Evolutionary conservation across 495 filamentous ascomycete species (phyloP).

Genomic region (Polyplosphaeria fusca): DNA sequence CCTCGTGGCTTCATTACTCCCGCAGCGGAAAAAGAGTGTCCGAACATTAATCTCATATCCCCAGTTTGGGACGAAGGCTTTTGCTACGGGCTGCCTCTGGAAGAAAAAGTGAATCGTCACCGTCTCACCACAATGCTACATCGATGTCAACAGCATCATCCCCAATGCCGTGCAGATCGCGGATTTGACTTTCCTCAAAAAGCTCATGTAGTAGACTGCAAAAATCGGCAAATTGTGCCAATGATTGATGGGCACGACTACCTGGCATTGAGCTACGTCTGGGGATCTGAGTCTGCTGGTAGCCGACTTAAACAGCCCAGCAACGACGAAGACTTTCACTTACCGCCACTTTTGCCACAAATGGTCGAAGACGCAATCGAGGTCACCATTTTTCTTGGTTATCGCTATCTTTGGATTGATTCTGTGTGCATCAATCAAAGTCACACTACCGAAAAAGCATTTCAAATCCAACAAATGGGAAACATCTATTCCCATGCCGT

Average conservation of each 20-base stretch:
- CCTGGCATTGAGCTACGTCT: background rate
- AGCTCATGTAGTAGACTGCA: background rate
- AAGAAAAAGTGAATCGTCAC: background rate
- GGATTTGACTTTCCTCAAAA: background rate
- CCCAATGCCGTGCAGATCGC: background rate
- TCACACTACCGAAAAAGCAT: background rate
- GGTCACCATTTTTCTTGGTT: background rate
- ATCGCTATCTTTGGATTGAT: background rate
- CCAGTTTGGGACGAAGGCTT: too few species aligned
- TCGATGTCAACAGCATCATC: background rate
- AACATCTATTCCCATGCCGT: background rate
- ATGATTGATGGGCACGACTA: background rate
- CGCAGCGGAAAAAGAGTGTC: background rate
- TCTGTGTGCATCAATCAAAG: background rate
- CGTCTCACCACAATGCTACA: background rate
- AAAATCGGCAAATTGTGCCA: background rate
- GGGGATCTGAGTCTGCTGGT: background rate
- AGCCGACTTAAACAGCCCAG: background rate
- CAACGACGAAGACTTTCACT: background rate
- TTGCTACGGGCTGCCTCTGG: background rate
- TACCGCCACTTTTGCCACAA: background rate
- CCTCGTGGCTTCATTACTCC: background rate
- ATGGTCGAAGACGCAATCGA: background rate
- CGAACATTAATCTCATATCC: background rate
- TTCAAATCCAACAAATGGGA: background rate